Evolutionary conservation across 2,329 filamentous ascomycete species (phyloP).

Genomic region (Teratosphaeria zuluensis): DNA sequence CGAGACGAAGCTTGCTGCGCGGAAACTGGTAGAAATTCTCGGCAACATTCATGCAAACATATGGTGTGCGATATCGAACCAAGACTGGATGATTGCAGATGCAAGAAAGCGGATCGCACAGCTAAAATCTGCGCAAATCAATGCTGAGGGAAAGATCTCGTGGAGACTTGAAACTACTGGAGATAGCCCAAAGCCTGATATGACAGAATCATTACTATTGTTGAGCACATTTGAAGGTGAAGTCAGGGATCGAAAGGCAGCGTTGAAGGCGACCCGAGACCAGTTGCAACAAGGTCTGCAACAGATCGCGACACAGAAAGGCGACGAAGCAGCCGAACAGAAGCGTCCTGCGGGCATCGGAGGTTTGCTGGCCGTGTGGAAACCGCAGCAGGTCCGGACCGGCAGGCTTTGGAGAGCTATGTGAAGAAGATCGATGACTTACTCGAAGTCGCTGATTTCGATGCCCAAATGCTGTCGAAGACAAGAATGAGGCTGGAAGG

Average conservation of each 20-base stretch:
- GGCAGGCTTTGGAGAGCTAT: background rate
- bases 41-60: slow-evolving; percentile 9
- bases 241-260: background rate
- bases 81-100: slow-evolving; percentile 16
- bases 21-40: slow-evolving; percentile 5
- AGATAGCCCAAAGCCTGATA: background rate
- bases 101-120: slow-evolving; percentile 13
- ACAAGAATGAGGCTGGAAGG: background rate
- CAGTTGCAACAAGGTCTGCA: background rate
- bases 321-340: background rate
- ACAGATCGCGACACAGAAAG: background rate
- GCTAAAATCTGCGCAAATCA: background rate
- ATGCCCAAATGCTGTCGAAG: background rate
- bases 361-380: background rate
- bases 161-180: background rate
- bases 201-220: background rate
- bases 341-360: background rate
- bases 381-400: background rate
- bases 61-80: slow-evolving; percentile 7
- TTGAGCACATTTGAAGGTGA: background rate
- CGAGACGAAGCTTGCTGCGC: background rate
- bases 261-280: background rate
- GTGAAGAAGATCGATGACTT: background rate
- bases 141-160: background rate
- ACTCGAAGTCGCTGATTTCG: background rate